A percentile compares a stretch with the other conserved stretches of the same genome.
These are phyloP conservation scores for Brassica cretica DNA, from an alignment of 345 rosid genomes.

Conservation along the genomic window DNA sequence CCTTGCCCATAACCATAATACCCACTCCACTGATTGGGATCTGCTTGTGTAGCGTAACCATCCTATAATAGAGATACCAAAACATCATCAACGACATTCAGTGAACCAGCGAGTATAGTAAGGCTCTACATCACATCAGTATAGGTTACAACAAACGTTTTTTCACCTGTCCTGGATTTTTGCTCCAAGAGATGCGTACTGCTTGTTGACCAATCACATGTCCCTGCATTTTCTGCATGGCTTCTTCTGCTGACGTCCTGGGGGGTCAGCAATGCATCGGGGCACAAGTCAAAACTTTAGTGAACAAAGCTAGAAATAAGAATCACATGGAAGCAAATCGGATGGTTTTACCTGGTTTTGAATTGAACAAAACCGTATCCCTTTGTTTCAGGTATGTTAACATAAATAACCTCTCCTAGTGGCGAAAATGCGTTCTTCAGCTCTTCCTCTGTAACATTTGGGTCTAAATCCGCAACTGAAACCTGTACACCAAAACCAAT, in stretches of 20 bases:
- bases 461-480: slow-evolving; percentile 77
- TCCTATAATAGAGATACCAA: too few species aligned
- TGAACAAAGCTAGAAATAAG: slow-evolving; percentile 7
- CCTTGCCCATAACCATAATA: slow-evolving; percentile 96
- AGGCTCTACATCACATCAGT: slow-evolving; percentile 13
- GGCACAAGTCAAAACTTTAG: not conserved
- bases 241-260: slow-evolving; percentile 92
- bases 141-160: not conserved
- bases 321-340: slow-evolving; percentile 23
- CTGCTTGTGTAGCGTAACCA: slow-evolving; percentile 71
- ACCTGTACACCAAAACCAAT: slow-evolving; percentile 54
- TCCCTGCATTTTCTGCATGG: slow-evolving; percentile 86
- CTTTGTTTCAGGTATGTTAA: slow-evolving; percentile 82
- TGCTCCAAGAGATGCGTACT: slow-evolving; percentile 83
- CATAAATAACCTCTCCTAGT: slow-evolving; percentile 72
- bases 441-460: slow-evolving; percentile 79
- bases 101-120: slow-evolving; percentile 1
- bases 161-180: slow-evolving; percentile 70
- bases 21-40: slow-evolving; percentile 84
- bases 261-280: not conserved
- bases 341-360: slow-evolving; percentile 54
- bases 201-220: slow-evolving; percentile 87
- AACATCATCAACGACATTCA: slow-evolving; percentile 17
- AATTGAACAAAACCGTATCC: slow-evolving; percentile 93
- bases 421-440: slow-evolving; percentile 70